phyloP scores from a whole-genome alignment of 139 green algal species.

The Desmodesmus armatus region DNA sequence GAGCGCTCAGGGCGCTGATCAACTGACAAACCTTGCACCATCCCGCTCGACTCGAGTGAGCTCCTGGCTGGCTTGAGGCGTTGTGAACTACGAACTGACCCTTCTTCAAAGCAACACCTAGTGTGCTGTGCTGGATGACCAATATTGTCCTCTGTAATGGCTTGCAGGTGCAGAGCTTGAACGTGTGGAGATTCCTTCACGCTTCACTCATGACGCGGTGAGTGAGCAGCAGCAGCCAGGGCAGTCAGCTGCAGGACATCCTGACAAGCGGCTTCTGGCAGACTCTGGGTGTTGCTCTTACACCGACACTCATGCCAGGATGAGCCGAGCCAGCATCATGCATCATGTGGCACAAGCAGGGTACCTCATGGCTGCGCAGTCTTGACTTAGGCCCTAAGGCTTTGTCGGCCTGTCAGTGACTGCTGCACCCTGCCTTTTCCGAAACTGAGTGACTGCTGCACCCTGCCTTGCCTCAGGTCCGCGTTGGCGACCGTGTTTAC shows the following conservation, averaged over 20 bases:
- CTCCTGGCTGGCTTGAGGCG: too few species aligned
- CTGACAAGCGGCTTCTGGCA: not conserved
- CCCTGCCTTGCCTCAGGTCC: constrained; percentile 34
- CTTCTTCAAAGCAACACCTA: too few species aligned
- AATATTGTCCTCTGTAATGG: too few species aligned
- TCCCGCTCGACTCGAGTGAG: too few species aligned
- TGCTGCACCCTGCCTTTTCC: not conserved
- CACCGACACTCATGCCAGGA: not conserved
- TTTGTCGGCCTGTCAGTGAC: too few species aligned
- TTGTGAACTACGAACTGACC: too few species aligned
- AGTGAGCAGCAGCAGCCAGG: constrained; percentile 31
- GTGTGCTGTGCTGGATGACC: not conserved
- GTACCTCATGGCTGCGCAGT: too few species aligned
- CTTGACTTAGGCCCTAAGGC: too few species aligned
- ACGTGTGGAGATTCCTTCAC: constrained; percentile 53
- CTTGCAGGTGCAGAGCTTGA: constrained; percentile 59
- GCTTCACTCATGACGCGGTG: constrained; percentile 79
- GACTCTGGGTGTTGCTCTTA: not conserved
- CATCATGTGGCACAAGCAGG: too few species aligned
- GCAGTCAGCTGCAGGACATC: not conserved
- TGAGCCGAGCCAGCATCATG: too few species aligned
- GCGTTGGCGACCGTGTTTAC: constrained; percentile 66
- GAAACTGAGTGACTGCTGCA: too few species aligned
- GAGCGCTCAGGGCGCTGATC: not conserved
- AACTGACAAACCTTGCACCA: too few species aligned